Conservation (phyloP, 108 stramenopile species). For the Mayamaea pseudoterrestris region DNA sequence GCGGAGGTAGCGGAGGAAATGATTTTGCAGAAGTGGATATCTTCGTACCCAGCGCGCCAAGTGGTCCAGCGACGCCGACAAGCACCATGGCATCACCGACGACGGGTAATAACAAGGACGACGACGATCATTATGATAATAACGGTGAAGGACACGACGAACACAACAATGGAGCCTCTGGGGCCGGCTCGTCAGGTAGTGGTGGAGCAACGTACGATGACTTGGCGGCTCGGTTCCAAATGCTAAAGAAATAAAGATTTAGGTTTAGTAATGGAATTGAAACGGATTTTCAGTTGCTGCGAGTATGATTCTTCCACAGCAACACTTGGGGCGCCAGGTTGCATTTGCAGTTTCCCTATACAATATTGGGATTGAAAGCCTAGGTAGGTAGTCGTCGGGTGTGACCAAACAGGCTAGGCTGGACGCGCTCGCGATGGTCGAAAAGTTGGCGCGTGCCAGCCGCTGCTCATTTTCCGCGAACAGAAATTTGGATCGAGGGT, state of each 20-base stretch:
- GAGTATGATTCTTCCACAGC: no score
- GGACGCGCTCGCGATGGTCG: no score
- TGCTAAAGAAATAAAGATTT: slow-evolving; percentile 27
- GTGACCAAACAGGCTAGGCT: no score
- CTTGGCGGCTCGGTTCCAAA: slow-evolving; percentile 59
- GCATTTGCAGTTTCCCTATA: no score
- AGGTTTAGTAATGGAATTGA: not conserved
- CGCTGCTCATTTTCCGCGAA: no score
- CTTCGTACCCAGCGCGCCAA: slow-evolving; percentile 35
- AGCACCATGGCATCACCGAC: slow-evolving; percentile 5
- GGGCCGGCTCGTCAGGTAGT: slow-evolving; percentile 5
- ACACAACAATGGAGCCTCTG: slow-evolving; percentile 5
- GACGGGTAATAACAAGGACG: slow-evolving; percentile 1
- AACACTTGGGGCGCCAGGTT: no score
- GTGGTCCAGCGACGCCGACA: not conserved
- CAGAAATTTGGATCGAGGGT: no score
- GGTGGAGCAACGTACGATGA: slow-evolving; percentile 39
- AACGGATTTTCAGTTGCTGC: no score
- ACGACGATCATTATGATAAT: slow-evolving; percentile 12
- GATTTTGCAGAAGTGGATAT: slow-evolving; percentile 50
- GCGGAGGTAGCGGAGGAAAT: not conserved
- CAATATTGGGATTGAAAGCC: no score
- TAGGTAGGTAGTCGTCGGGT: no score
- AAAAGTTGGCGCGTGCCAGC: no score
- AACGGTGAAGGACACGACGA: slow-evolving; percentile 12